Evolutionary conservation across 352 stramenopile species (phyloP).

Genomic region (Blastocystis sp.): DNA sequence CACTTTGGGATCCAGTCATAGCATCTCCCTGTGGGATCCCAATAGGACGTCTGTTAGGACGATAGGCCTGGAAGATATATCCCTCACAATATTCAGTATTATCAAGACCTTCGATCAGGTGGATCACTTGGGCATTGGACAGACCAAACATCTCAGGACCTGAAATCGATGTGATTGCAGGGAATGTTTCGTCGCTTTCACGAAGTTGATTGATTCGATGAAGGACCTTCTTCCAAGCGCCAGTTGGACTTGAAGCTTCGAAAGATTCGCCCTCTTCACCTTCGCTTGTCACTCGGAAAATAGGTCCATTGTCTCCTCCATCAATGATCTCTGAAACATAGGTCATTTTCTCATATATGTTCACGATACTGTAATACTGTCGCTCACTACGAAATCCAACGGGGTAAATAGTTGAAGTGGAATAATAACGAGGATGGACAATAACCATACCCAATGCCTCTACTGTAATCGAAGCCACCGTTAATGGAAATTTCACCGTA

Average conservation of each 20-base stretch:
- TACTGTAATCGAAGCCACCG: background rate
- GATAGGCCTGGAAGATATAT: background rate
- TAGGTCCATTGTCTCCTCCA: background rate
- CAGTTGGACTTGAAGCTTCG: background rate
- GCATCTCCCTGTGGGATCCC: background rate
- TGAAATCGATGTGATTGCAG: background rate
- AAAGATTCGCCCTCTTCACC: background rate
- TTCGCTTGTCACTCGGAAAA: slow-evolving; percentile 30
- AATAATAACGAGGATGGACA: background rate
- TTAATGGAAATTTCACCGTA: background rate
- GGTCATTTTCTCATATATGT: background rate
- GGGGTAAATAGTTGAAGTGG: background rate
- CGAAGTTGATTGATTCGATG: slow-evolving; percentile 18
- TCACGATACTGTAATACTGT: background rate
- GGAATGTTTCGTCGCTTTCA: background rate
- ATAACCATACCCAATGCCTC: background rate
- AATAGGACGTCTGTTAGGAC: background rate
- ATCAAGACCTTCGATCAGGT: background rate
- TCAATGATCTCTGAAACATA: slow-evolving; percentile 48
- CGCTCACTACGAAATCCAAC: slow-evolving; percentile 3
- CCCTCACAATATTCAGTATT: background rate
- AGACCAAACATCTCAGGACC: slow-evolving; percentile 37
- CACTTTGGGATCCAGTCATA: background rate
- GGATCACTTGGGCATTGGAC: background rate
- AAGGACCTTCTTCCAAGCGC: slow-evolving; percentile 36